Evolutionary conservation across 257 asterid species (phyloP).

Genomic region (Apocynum venetum): DNA sequence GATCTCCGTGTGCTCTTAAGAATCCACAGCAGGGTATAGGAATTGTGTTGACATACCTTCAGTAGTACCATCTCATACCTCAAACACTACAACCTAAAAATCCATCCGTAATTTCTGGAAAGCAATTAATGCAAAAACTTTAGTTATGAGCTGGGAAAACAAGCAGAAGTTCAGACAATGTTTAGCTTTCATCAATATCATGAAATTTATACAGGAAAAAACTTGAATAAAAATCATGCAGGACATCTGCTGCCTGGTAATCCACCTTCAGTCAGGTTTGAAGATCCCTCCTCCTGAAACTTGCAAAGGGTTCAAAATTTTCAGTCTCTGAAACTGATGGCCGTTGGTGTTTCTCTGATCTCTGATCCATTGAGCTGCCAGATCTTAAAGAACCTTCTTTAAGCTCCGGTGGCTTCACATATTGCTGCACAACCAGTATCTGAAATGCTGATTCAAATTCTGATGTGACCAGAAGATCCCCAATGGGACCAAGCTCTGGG

Average conservation of each 20-base stretch:
- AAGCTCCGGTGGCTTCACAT: conserved; percentile 20
- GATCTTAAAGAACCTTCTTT: conserved; percentile 43
- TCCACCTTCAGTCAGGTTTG: conserved; percentile 20
- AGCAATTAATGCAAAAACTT: background rate
- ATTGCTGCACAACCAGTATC: conserved; percentile 77
- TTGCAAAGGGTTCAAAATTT: conserved; percentile 38
- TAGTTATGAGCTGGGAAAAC: background rate
- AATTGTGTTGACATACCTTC: background rate
- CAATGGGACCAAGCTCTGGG: conserved; percentile 90
- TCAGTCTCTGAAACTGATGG: conserved; percentile 42
- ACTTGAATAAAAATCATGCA: background rate
- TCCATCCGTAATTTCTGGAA: background rate
- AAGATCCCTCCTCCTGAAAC: conserved; percentile 47
- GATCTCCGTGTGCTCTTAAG: background rate
- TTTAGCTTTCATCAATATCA: background rate
- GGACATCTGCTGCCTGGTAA: background rate
- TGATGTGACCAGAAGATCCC: conserved; percentile 80
- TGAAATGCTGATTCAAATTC: conserved; percentile 66
- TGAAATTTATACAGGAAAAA: background rate
- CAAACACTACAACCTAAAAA: background rate
- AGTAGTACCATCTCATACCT: background rate
- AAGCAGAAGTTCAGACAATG: background rate
- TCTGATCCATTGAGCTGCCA: conserved; percentile 26
- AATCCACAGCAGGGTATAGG: background rate
- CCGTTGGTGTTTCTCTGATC: conserved; percentile 33